These are phyloP conservation scores for Seiridium unicorne DNA, from an alignment of 2,329 filamentous ascomycete species.

Conservation along the genomic window DNA sequence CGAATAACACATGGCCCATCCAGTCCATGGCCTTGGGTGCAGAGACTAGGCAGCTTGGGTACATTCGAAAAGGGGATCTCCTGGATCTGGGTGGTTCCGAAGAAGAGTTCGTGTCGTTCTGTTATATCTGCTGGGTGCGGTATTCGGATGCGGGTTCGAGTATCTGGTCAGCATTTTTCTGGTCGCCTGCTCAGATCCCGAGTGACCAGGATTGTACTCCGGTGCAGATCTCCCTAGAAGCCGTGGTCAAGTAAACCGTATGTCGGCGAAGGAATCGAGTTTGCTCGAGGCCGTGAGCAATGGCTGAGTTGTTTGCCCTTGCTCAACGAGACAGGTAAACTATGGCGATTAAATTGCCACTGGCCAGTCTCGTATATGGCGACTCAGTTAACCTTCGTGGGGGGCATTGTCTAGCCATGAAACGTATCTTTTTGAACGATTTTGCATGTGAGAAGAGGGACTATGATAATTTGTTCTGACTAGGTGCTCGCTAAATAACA, in stretches of 20 bases:
- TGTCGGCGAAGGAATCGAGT: not conserved
- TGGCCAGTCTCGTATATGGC: no score
- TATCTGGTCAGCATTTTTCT: not conserved
- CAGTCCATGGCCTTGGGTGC: not conserved
- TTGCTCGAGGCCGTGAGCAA: no score
- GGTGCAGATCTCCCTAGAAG: not conserved
- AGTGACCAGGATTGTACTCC: not conserved
- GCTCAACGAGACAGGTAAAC: no score
- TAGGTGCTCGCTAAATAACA: no score
- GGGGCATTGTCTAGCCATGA: no score
- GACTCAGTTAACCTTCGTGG: no score
- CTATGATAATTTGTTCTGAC: no score
- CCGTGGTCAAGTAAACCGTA: not conserved
- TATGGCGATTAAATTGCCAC: no score
- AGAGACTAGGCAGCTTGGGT: not conserved
- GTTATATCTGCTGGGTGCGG: not conserved
- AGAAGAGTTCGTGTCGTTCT: not conserved
- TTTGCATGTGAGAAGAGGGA: no score
- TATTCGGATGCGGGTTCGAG: not conserved
- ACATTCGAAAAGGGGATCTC: not conserved
- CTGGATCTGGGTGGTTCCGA: not conserved
- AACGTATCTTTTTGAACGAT: no score
- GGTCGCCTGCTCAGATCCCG: not conserved
- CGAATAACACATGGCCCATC: not conserved
- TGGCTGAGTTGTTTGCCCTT: no score